Evolutionary conservation across 352 stramenopile species (phyloP).

Genomic region (Pythium volutum): DNA sequence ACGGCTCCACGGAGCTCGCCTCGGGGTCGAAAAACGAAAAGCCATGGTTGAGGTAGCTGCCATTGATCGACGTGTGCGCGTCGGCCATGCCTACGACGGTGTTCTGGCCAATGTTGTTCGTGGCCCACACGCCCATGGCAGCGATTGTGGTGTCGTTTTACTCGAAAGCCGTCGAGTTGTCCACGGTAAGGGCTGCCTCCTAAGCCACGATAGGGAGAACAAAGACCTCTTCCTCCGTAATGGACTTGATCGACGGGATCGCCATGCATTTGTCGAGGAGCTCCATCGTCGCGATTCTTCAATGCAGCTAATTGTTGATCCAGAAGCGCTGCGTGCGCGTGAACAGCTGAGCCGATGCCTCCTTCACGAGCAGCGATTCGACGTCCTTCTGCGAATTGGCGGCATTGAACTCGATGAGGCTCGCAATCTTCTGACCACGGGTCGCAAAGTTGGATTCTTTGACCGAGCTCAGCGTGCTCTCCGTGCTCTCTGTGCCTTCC

Average conservation of each 20-base stretch:
- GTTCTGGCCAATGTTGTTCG: constrained; percentile 12
- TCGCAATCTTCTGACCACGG: constrained; percentile 6
- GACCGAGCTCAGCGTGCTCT: not conserved
- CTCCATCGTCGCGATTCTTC: constrained; percentile 8
- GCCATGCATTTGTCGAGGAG: constrained; percentile 4
- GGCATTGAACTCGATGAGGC: not conserved
- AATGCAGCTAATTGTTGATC: constrained; percentile 18
- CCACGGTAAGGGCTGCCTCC: too few relatives aligned
- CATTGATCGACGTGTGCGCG: constrained; percentile 14
- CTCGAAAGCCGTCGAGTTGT: not conserved
- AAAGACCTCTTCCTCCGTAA: constrained; percentile 11
- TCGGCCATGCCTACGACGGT: constrained; percentile 24
- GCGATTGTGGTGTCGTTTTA: constrained; percentile 19
- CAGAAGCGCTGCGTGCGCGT: too few relatives aligned
- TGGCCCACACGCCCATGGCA: constrained; percentile 16
- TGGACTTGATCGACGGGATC: constrained; percentile 1
- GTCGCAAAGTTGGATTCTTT: not conserved
- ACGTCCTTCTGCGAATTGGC: not conserved
- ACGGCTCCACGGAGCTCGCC: constrained; percentile 15
- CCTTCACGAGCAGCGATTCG: not conserved
- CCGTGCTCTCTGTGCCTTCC: not conserved
- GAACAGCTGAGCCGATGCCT: not conserved
- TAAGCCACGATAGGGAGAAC: not conserved
- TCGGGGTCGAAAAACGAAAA: constrained; percentile 14
- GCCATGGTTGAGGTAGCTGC: constrained; percentile 11